Percentiles rank a stretch among this genome's conserved stretches.
Conservation (phyloP, 352 stramenopile genomes). For the Globisporangium abappressorium region DNA sequence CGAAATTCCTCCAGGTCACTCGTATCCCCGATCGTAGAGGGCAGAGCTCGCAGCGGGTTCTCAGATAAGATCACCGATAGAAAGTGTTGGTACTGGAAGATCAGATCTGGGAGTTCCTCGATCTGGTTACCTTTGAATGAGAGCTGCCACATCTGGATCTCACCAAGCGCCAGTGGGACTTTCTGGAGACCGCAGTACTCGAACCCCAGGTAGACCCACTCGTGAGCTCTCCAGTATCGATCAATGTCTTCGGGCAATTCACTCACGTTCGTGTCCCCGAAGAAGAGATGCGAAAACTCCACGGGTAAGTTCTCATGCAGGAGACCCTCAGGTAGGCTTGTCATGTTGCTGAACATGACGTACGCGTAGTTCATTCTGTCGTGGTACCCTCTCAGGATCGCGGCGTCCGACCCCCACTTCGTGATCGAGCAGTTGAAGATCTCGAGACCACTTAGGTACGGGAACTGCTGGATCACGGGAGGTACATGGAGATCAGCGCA, state of each 20-base stretch:
- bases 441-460: conserved; percentile 18
- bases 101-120: conserved; percentile 50
- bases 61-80: conserved; percentile 48
- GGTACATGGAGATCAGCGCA: conserved; percentile 21
- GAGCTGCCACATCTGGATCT: conserved; percentile 47
- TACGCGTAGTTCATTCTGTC: conserved; percentile 14
- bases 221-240: conserved; percentile 5
- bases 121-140: neutral
- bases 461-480: conserved; percentile 15
- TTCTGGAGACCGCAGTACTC: conserved; percentile 21
- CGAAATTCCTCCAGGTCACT: conserved; percentile 18
- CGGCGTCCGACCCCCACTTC: conserved; percentile 12
- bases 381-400: neutral
- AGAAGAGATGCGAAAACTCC: conserved; percentile 11
- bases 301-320: conserved; percentile 8
- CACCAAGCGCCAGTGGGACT: conserved; percentile 40
- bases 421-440: conserved; percentile 20
- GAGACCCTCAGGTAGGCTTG: conserved; percentile 4
- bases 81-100: conserved; percentile 53
- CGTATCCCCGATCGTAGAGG: conserved; percentile 14
- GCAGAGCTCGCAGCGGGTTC: conserved; percentile 33
- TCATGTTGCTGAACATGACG: conserved; percentile 20
- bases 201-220: neutral
- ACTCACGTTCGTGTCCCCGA: conserved; percentile 17
- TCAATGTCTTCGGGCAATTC: conserved; percentile 16